Evolutionary conservation across 1,139 yeast species (phyloP).

Genomic region (Pichia sorboxylosa): DNA sequence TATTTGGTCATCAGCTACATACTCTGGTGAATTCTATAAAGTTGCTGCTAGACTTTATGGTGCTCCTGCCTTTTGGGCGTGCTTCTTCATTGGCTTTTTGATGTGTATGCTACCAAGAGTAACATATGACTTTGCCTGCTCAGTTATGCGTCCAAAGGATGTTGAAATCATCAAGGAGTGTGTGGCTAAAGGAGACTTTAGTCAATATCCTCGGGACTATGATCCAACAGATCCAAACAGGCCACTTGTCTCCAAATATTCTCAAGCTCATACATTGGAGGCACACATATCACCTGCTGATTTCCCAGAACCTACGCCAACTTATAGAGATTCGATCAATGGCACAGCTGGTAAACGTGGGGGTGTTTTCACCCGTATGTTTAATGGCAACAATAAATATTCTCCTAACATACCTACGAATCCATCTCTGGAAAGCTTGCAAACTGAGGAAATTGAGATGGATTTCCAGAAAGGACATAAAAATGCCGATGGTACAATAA

Average conservation of each 20-base stretch:
- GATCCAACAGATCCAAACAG: constrained; percentile 50
- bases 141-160: constrained; percentile 61
- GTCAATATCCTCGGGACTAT: constrained; percentile 40
- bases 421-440: constrained; percentile 22
- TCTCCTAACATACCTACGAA: constrained; percentile 12
- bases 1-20: constrained; percentile 58
- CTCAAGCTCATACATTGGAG: constrained; percentile 44
- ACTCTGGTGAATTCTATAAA: constrained; percentile 61
- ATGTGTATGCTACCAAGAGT: constrained; percentile 73
- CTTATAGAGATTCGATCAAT: constrained; percentile 28
- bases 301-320: constrained; percentile 16
- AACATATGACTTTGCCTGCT: constrained; percentile 49
- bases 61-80: constrained; percentile 69
- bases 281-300: constrained; percentile 46
- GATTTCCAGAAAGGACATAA: constrained; percentile 25
- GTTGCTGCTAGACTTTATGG: constrained; percentile 71
- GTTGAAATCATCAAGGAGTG: constrained; percentile 80
- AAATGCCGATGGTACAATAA: constrained; percentile 14
- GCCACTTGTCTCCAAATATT: constrained; percentile 36
- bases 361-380: constrained; percentile 17
- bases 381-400: constrained; percentile 11
- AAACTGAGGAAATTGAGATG: constrained; percentile 42
- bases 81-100: constrained; percentile 57
- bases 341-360: constrained; percentile 23
- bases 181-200: constrained; percentile 42